Percentiles rank a stretch among this genome's conserved stretches.
Evolutionary conservation across 2,329 filamentous ascomycete genomes (phyloP).

Genomic region (Ophiocordyceps camponoti-leonardi): DNA sequence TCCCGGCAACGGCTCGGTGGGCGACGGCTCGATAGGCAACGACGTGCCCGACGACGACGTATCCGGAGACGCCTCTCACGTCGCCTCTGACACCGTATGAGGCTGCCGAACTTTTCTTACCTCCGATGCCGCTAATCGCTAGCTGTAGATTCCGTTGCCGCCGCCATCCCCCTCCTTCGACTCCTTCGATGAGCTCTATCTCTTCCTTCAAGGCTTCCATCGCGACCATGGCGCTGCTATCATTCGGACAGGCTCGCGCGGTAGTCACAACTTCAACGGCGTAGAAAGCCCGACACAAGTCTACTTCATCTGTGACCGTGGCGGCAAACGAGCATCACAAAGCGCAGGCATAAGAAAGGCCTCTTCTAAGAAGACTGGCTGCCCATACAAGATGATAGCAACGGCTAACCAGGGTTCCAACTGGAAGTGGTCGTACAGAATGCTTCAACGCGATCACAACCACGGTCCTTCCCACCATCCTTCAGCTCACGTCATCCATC

Average conservation of each 20-base stretch:
- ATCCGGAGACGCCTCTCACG: no score
- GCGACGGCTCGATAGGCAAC: no score
- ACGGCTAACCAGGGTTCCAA: neutral
- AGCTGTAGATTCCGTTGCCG: neutral
- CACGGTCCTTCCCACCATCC: neutral
- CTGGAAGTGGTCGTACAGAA: constrained; percentile 1
- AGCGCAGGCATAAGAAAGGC: neutral
- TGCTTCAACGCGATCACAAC: neutral
- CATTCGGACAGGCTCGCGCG: neutral
- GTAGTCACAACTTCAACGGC: neutral
- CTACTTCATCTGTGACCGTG: neutral
- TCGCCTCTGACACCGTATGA: no score
- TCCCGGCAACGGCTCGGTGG: no score
- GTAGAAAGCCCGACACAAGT: neutral
- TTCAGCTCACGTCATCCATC: constrained; percentile 1
- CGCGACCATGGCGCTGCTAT: neutral
- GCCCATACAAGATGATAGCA: constrained; percentile 1
- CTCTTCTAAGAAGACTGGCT: constrained; percentile 1
- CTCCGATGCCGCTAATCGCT: no score
- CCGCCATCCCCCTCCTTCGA: neutral
- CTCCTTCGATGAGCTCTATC: neutral
- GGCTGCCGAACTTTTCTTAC: no score
- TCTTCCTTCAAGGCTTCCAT: neutral
- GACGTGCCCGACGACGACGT: no score
- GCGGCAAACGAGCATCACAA: neutral